Evolutionary conservation across 139 green algal species (phyloP).

Genomic region (Zygnema cylindricum): DNA sequence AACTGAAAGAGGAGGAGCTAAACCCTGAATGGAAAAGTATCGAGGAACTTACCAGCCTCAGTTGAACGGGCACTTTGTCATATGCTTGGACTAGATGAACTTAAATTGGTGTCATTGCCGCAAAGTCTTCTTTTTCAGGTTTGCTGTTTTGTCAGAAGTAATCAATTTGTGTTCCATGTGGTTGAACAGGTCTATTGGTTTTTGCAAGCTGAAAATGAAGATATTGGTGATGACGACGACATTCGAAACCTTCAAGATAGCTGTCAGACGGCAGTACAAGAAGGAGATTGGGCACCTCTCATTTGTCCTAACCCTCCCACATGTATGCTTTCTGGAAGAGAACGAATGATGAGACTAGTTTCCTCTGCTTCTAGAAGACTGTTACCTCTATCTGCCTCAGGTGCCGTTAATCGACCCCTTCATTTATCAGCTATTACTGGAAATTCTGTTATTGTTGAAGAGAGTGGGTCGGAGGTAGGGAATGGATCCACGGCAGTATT

Average conservation of each 20-base stretch:
- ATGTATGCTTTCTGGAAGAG: neutral
- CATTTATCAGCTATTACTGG: conserved; percentile 14
- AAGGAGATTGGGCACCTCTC: conserved; percentile 26
- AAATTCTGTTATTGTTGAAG: neutral
- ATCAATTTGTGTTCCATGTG: too few species aligned
- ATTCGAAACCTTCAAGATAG: conserved; percentile 21
- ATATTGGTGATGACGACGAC: conserved; percentile 60
- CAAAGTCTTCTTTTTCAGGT: too few species aligned
- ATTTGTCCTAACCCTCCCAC: conserved; percentile 21
- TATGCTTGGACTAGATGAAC: too few species aligned
- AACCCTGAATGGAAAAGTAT: too few species aligned
- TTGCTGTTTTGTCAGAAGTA: too few species aligned
- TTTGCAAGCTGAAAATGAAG: conserved; percentile 85
- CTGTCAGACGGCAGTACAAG: conserved; percentile 35
- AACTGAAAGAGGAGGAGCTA: too few species aligned
- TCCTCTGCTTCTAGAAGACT: conserved; percentile 35
- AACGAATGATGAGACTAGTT: conserved; percentile 26
- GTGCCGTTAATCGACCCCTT: neutral
- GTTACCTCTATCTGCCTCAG: conserved; percentile 10
- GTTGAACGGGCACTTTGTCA: too few species aligned
- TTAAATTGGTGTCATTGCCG: too few species aligned
- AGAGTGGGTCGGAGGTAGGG: neutral
- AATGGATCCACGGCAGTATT: neutral
- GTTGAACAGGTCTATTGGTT: conserved; percentile 79
- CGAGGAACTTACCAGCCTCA: too few species aligned